Conservation (phyloP, 106 monocot genomes). For the Ottelia alismoides region DNA sequence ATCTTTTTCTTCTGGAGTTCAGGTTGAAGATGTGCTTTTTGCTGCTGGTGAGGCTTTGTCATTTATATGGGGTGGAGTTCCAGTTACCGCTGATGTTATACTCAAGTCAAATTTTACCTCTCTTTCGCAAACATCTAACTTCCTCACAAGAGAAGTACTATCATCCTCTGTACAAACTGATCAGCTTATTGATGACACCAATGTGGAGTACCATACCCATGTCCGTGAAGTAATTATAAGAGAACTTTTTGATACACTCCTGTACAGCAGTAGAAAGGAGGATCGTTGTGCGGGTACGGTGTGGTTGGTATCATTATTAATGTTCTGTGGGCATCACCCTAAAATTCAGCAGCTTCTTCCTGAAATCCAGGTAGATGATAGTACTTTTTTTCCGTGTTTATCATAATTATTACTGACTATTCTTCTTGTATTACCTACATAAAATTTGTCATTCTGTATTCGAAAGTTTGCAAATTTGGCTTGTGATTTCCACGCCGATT, state of each 20-base stretch:
- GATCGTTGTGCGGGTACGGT: constrained; percentile 90
- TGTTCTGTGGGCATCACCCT: constrained; percentile 88
- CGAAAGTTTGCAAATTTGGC: too few species aligned
- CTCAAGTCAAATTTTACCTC: constrained; percentile 85
- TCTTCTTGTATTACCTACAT: too few species aligned
- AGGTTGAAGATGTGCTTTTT: constrained; percentile 98
- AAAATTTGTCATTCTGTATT: too few species aligned
- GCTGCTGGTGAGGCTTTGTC: constrained; percentile 93
- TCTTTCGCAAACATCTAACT: constrained; percentile 72
- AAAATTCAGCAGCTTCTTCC: constrained; percentile 95
- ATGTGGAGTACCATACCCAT: constrained; percentile 30
- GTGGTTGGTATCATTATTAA: constrained; percentile 80
- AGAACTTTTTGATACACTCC: constrained; percentile 71
- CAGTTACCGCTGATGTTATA: constrained; percentile 69
- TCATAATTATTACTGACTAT: constrained; percentile 5
- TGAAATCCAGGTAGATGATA: constrained; percentile 65
- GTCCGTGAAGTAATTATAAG: constrained; percentile 57
- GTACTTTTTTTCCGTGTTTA: background rate
- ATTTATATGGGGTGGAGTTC: constrained; percentile 94
- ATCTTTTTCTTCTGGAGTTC: too few species aligned
- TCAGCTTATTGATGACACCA: constrained; percentile 15
- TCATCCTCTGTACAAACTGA: constrained; percentile 5
- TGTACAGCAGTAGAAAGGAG: constrained; percentile 94
- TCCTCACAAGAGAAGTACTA: constrained; percentile 48
- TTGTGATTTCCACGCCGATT: too few species aligned